Evolutionary conservation across 2,329 filamentous ascomycete species (phyloP).

Genomic region (Lachnellula occidentalis): DNA sequence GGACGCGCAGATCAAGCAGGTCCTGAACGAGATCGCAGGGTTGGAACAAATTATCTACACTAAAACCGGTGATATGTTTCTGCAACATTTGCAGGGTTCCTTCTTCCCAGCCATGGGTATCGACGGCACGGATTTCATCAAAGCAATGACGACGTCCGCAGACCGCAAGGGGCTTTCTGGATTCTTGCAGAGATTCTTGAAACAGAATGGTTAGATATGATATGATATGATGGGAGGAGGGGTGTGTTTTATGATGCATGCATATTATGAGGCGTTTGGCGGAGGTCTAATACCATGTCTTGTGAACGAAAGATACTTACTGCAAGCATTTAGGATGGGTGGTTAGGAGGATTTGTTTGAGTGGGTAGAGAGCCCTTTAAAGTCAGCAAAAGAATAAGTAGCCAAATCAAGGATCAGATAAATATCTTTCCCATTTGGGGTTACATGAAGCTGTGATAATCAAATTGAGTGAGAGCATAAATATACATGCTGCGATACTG

Average conservation of each 20-base stretch:
- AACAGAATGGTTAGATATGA: slow-evolving; percentile 27
- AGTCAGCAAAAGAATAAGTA: not conserved
- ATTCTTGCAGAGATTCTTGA: slow-evolving; percentile 57
- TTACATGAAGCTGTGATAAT: too few relatives aligned
- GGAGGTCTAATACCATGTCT: slow-evolving; percentile 10
- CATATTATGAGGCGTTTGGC: slow-evolving; percentile 19
- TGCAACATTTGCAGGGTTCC: slow-evolving; percentile 58
- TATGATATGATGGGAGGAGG: not conserved
- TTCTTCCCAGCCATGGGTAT: slow-evolving; percentile 63
- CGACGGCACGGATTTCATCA: slow-evolving; percentile 54
- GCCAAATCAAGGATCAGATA: too few relatives aligned
- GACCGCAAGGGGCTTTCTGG: slow-evolving; percentile 58
- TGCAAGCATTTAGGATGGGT: not conserved
- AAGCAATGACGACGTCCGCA: slow-evolving; percentile 50
- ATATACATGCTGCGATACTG: too few relatives aligned
- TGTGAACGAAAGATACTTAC: not conserved
- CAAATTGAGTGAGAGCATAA: too few relatives aligned
- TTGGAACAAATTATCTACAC: slow-evolving; percentile 85
- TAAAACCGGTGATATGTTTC: slow-evolving; percentile 81
- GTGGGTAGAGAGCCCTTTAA: not conserved
- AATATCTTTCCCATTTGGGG: too few relatives aligned
- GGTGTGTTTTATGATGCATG: not conserved
- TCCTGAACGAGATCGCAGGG: slow-evolving; percentile 79
- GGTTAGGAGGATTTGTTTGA: too few relatives aligned
- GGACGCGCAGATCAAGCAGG: slow-evolving; percentile 83